These are phyloP conservation scores for Colletotrichum euphorbiae DNA, from an alignment of 2,329 filamentous ascomycete species.

Conservation along the genomic window DNA sequence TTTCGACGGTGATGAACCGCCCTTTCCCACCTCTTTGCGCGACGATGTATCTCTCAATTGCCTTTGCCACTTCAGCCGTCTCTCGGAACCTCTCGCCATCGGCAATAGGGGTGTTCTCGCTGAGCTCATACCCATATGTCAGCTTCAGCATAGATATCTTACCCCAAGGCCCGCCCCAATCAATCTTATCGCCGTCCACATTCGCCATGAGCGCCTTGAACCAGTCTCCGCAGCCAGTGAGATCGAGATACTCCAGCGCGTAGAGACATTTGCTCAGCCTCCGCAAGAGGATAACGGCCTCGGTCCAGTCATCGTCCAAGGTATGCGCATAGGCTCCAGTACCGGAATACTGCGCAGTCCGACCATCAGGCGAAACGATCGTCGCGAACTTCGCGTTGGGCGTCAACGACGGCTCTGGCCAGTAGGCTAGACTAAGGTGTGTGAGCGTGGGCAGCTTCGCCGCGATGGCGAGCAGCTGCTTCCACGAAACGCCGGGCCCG, in stretches of 20 bases:
- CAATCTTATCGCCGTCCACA: constrained; percentile 60
- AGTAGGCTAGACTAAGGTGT: constrained; percentile 71
- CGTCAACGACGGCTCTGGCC: constrained; percentile 70
- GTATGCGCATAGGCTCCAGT: constrained; percentile 69
- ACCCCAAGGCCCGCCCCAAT: constrained; percentile 67
- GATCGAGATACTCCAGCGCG: constrained; percentile 69
- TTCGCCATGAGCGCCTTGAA: constrained; percentile 57
- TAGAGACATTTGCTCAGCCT: constrained; percentile 67
- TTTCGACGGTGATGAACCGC: constrained; percentile 61
- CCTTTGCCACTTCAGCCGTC: constrained; percentile 52
- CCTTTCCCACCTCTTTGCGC: constrained; percentile 60
- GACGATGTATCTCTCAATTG: constrained; percentile 62
- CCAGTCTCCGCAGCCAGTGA: constrained; percentile 71
- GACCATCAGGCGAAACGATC: constrained; percentile 58
- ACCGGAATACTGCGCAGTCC: constrained; percentile 62
- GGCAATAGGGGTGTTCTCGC: constrained; percentile 48
- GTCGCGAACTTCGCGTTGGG: constrained; percentile 63
- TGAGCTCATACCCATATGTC: constrained; percentile 56
- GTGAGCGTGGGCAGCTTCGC: constrained; percentile 65
- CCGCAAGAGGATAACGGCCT: constrained; percentile 67
- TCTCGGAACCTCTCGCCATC: constrained; percentile 50
- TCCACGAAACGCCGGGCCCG: constrained; percentile 62
- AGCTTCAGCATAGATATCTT: constrained; percentile 61
- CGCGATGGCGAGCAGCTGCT: constrained; percentile 66
- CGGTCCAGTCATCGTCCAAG: constrained; percentile 69